Percentiles rank a stretch among this genome's conserved stretches.
These are phyloP conservation scores for Talaromyces sp. DNA, from an alignment of 2,329 filamentous ascomycete genomes.

Conservation along the genomic window DNA sequence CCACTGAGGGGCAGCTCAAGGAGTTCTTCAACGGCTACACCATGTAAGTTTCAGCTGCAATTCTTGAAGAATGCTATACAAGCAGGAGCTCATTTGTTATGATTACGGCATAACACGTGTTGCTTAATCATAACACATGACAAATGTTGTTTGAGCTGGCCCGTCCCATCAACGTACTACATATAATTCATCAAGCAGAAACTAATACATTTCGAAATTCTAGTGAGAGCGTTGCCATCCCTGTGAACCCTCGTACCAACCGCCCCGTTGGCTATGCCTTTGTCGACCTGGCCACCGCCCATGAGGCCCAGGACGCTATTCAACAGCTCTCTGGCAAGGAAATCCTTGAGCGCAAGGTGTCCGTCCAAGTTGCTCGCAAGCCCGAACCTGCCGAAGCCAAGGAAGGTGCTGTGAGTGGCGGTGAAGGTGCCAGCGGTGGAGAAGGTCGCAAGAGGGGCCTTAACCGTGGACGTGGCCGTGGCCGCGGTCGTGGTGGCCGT, in stretches of 20 bases:
- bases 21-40: conserved; percentile 99
- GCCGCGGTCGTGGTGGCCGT: conserved; percentile 63
- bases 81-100: not conserved
- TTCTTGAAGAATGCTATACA: not conserved
- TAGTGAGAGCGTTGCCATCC: conserved; percentile 98
- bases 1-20: conserved; percentile 99
- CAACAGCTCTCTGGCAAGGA: conserved; percentile 94
- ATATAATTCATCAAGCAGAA: not conserved
- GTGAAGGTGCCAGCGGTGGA: conserved; percentile 70
- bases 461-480: conserved; percentile 62
- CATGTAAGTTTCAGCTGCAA: conserved; percentile 70
- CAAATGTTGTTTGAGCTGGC: not conserved
- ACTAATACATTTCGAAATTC: conserved; percentile 1
- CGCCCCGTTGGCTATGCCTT: conserved; percentile 98
- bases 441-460: conserved; percentile 59
- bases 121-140: not conserved
- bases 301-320: conserved; percentile 94
- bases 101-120: not conserved
- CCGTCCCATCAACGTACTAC: not conserved
- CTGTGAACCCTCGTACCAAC: conserved; percentile 98
- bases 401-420: conserved; percentile 69
- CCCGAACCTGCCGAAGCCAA: conserved; percentile 82
- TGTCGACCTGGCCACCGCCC: conserved; percentile 92
- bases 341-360: conserved; percentile 98
- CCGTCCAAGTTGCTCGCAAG: conserved; percentile 96